These are phyloP conservation scores for Pythium volutum DNA, from an alignment of 352 stramenopile species.

Conservation along the genomic window DNA sequence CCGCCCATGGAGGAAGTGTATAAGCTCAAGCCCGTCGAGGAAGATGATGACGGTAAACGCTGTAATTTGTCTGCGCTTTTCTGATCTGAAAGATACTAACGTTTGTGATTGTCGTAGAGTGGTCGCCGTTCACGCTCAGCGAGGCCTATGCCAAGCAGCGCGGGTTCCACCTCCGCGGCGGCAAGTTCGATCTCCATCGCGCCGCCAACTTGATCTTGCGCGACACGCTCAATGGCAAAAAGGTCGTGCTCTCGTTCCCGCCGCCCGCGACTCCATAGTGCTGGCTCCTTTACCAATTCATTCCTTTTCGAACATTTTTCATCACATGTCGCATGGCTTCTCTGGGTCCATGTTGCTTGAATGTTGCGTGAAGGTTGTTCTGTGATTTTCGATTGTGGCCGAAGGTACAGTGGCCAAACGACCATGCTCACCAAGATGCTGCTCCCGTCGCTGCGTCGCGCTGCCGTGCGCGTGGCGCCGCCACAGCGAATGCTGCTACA, in stretches of 20 bases:
- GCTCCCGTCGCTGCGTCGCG: slow-evolving; percentile 9
- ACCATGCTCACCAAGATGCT: slow-evolving; percentile 18
- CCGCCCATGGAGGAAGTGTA: slow-evolving; percentile 74
- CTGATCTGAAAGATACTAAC: not conserved
- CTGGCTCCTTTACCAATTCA: no score
- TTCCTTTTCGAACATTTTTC: not conserved
- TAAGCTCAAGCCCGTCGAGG: slow-evolving; percentile 71
- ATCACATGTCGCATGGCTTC: slow-evolving; percentile 21
- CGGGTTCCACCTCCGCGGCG: slow-evolving; percentile 71
- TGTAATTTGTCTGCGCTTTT: not conserved
- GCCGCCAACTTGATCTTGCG: slow-evolving; percentile 70
- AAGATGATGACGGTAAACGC: slow-evolving; percentile 51
- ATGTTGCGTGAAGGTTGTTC: slow-evolving; percentile 14
- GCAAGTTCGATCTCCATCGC: slow-evolving; percentile 72
- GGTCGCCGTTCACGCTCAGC: slow-evolving; percentile 73
- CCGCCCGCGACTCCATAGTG: slow-evolving; percentile 29
- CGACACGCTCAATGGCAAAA: slow-evolving; percentile 78
- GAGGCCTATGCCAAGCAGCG: slow-evolving; percentile 73
- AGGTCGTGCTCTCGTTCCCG: slow-evolving; percentile 77
- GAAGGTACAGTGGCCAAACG: no score
- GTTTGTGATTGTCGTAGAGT: slow-evolving; percentile 34
- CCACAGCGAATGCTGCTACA: not conserved
- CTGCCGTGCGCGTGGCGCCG: slow-evolving; percentile 1
- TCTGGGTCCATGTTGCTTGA: not conserved
- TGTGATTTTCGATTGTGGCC: no score